phyloP scores from a whole-genome alignment of 176 grass and related monocot species.

The Hordeum marinum region DNA sequence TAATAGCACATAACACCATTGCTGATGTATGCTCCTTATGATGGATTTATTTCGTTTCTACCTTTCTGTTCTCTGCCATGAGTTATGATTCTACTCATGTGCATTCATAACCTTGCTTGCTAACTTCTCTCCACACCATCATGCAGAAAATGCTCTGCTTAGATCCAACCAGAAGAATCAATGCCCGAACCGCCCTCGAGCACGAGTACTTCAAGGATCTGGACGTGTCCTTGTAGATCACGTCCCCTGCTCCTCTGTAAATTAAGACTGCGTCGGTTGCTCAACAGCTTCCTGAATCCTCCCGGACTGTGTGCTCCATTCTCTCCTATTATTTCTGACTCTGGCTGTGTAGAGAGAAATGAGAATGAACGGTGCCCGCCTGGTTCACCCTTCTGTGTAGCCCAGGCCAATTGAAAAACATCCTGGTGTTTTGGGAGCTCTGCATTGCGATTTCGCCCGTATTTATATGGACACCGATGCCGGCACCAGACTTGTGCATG shows the following conservation, averaged over 20 bases:
- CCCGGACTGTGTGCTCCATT: neutral
- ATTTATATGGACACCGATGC: neutral
- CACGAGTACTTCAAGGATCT: slow-evolving; percentile 77
- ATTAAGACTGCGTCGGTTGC: slow-evolving; percentile 22
- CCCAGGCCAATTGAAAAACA: neutral
- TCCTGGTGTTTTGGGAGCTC: neutral
- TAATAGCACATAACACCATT: neutral
- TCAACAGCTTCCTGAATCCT: neutral
- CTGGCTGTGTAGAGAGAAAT: slow-evolving; percentile 21
- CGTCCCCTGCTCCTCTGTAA: slow-evolving; percentile 5
- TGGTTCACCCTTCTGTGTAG: neutral
- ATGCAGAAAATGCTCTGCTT: slow-evolving; percentile 77
- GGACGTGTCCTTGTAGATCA: slow-evolving; percentile 29
- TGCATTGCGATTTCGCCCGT: neutral
- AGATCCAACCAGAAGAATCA: slow-evolving; percentile 73
- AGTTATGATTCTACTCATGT: neutral
- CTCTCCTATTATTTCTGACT: neutral
- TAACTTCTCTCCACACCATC: neutral
- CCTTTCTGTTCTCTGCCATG: neutral
- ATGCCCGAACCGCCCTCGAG: slow-evolving; percentile 45
- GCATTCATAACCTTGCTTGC: neutral
- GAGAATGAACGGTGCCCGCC: neutral
- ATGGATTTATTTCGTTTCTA: neutral
- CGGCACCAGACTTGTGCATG: neutral
- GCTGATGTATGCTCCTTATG: neutral